Conservation (phyloP, 1,139 yeast species). For the Taphrina deformans region DNA sequence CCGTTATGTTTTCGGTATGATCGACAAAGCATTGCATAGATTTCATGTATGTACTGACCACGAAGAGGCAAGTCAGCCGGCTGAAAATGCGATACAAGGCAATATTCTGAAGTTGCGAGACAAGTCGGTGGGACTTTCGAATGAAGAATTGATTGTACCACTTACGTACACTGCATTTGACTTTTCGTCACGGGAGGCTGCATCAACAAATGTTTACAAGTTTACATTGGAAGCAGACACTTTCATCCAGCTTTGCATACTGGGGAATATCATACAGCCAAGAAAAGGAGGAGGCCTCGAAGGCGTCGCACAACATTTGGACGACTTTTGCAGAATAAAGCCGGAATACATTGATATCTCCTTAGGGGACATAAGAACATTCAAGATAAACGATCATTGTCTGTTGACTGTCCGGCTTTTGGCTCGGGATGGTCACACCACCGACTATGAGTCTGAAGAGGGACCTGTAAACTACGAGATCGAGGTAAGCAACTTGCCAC, state of each 20-base stretch:
- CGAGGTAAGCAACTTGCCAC: not conserved
- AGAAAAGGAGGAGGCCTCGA: slow-evolving; percentile 10
- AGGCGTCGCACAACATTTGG: slow-evolving; percentile 22
- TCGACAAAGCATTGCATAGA: too few relatives aligned
- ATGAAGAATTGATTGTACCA: not conserved
- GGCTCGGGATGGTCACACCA: not conserved
- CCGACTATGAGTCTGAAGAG: not conserved
- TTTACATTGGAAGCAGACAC: slow-evolving; percentile 14
- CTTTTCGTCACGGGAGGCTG: not conserved
- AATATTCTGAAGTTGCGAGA: not conserved
- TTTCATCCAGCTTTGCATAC: slow-evolving; percentile 5
- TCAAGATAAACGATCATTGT: not conserved
- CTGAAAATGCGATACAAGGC: slow-evolving; percentile 7
- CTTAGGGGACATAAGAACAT: not conserved
- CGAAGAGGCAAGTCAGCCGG: slow-evolving; percentile 15
- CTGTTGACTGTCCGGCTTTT: not conserved
- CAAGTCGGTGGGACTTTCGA: not conserved
- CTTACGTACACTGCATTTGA: not conserved
- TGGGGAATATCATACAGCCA: slow-evolving; percentile 19
- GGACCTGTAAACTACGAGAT: slow-evolving; percentile 6
- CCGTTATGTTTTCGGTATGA: slow-evolving; percentile 14
- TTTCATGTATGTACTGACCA: not conserved
- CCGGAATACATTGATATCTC: not conserved
- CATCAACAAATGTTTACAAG: not conserved
- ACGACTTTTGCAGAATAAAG: slow-evolving; percentile 12